phyloP scores from a whole-genome alignment of 192 early-diverging fungal species.

The Diversispora epigaea region DNA sequence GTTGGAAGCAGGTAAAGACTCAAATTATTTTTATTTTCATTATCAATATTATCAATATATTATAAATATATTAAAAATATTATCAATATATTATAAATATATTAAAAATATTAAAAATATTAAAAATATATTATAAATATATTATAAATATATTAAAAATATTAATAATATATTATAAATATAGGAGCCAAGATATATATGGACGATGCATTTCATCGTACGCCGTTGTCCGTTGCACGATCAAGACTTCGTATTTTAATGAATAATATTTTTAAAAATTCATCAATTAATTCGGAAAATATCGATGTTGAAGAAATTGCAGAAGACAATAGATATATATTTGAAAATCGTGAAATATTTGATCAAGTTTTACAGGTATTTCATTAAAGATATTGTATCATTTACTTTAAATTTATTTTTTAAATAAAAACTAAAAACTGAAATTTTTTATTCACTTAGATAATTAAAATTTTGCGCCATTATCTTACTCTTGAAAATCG shows the following conservation, averaged over 20 bases:
- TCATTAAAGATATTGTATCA: background rate
- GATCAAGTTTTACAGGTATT: slow-evolving; percentile 26
- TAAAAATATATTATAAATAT: too few relatives aligned
- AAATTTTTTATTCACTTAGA: background rate
- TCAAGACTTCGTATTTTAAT: slow-evolving; percentile 23
- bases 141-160: too few relatives aligned
- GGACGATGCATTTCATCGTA: slow-evolving; percentile 18
- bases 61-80: too few relatives aligned
- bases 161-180: background rate
- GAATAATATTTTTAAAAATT: slow-evolving; percentile 23
- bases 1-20: slow-evolving; percentile 27
- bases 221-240: slow-evolving; percentile 21
- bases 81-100: too few relatives aligned
- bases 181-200: slow-evolving; percentile 23
- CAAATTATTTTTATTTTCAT: background rate
- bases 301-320: background rate
- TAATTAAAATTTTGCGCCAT: slow-evolving; percentile 25
- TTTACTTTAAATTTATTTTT: background rate
- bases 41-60: background rate
- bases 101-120: too few relatives aligned
- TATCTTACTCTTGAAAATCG: slow-evolving; percentile 1
- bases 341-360: slow-evolving; percentile 21
- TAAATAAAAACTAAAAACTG: background rate
- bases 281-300: background rate
- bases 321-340: background rate